A percentile compares a stretch with the other conserved stretches of the same genome.
Evolutionary conservation across 106 monocot species (phyloP).

Genomic region (Ottelia alismoides): DNA sequence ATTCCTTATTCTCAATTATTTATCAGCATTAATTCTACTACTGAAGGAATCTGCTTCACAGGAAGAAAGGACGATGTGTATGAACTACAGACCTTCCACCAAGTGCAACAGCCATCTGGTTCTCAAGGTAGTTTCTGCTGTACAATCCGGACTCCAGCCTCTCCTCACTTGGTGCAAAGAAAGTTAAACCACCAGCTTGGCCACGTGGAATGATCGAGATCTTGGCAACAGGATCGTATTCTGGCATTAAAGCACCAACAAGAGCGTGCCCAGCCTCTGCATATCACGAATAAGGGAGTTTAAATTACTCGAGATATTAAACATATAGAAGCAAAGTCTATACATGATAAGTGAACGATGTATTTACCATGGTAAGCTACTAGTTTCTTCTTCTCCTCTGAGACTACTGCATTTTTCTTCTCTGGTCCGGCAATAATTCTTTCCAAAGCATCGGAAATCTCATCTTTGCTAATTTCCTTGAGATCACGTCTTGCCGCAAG

Average conservation of each 20-base stretch:
- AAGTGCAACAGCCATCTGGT: slow-evolving; percentile 93
- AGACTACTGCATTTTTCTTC: slow-evolving; percentile 95
- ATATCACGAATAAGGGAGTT: slow-evolving; percentile 3
- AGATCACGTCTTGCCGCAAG: too few species aligned
- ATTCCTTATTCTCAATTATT: neutral
- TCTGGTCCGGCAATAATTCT: too few species aligned
- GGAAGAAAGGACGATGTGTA: neutral
- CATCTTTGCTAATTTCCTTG: too few species aligned
- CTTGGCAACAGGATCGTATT: slow-evolving; percentile 91
- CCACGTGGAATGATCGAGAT: slow-evolving; percentile 91
- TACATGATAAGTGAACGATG: neutral
- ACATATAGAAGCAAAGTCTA: too few species aligned
- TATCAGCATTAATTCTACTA: neutral
- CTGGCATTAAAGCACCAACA: slow-evolving; percentile 90
- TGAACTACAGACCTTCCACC: slow-evolving; percentile 60
- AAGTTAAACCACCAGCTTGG: too few species aligned
- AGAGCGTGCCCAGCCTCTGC: slow-evolving; percentile 92
- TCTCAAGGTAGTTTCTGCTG: slow-evolving; percentile 84
- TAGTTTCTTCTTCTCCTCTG: slow-evolving; percentile 91
- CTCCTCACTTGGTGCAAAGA: too few species aligned
- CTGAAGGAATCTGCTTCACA: neutral
- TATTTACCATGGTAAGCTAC: slow-evolving; percentile 70
- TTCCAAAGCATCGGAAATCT: too few species aligned
- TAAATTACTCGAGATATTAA: too few species aligned
- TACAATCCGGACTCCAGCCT: too few species aligned